A percentile compares a stretch with the other conserved stretches of the same genome.
These are phyloP conservation scores for Populus trichocarpa DNA, from an alignment of 441 rosid genomes.

Conservation along the genomic window DNA sequence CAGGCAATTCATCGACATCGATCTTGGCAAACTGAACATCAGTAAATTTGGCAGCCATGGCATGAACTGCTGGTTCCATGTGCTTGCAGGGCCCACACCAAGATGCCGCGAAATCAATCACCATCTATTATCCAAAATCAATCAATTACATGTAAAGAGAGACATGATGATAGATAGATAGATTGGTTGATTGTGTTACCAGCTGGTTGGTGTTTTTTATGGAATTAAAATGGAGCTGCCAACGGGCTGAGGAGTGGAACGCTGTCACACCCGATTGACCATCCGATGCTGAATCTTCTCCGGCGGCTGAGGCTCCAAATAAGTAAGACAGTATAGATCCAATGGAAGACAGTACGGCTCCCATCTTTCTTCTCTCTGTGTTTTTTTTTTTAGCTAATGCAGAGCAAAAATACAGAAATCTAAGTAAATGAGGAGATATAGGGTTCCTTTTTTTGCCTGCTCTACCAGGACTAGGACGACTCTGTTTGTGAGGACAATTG, in stretches of 20 bases:
- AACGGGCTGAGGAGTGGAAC: slow-evolving; percentile 60
- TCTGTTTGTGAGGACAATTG: not conserved
- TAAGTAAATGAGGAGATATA: not conserved
- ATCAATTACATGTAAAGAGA: not conserved
- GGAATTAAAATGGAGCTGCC: slow-evolving; percentile 78
- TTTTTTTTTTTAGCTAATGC: not conserved
- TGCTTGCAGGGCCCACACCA: slow-evolving; percentile 90
- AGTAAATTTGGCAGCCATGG: slow-evolving; percentile 42
- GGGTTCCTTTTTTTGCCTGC: not conserved
- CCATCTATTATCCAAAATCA: slow-evolving; percentile 44
- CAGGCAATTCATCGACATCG: slow-evolving; percentile 78
- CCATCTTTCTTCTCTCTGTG: not conserved
- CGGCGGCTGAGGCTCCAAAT: slow-evolving; percentile 11
- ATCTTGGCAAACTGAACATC: slow-evolving; percentile 71
- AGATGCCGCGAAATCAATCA: slow-evolving; percentile 75
- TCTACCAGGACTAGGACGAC: not conserved
- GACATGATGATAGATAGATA: not conserved
- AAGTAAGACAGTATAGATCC: slow-evolving; percentile 38
- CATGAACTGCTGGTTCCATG: slow-evolving; percentile 57
- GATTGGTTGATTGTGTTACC: slow-evolving; percentile 29
- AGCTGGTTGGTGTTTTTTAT: slow-evolving; percentile 51
- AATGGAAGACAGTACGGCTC: slow-evolving; percentile 23
- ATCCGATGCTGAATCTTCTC: slow-evolving; percentile 12
- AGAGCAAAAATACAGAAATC: not conserved
- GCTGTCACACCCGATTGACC: slow-evolving; percentile 27